Percentiles rank a stretch among this genome's conserved stretches.
Conservation (phyloP, 345 rosid species). For the Hypericum androsaemum region DNA sequence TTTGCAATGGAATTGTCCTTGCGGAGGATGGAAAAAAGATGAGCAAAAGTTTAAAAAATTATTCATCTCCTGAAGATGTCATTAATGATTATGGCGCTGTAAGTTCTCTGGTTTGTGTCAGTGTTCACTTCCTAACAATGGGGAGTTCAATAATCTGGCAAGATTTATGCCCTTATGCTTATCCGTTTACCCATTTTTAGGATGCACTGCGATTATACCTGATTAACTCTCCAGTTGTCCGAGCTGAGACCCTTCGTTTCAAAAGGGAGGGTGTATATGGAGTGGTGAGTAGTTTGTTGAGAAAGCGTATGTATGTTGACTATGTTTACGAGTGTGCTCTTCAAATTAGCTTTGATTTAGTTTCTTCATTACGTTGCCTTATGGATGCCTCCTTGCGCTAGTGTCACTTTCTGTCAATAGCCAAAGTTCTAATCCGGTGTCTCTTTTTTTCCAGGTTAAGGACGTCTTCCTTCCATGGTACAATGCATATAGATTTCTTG, state of each 20-base stretch:
- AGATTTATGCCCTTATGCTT: neutral
- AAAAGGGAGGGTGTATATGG: slow-evolving; percentile 85
- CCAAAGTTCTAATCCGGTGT: slow-evolving; percentile 2
- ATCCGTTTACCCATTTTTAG: slow-evolving; percentile 24
- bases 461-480: slow-evolving; percentile 99
- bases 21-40: slow-evolving; percentile 99
- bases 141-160: too few species aligned
- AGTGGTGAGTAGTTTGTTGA: slow-evolving; percentile 59
- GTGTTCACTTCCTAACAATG: too few species aligned
- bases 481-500: slow-evolving; percentile 95
- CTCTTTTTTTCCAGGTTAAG: slow-evolving; percentile 55
- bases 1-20: slow-evolving; percentile 96
- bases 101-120: slow-evolving; percentile 19
- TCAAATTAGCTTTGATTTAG: neutral
- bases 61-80: slow-evolving; percentile 84
- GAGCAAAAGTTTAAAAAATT: slow-evolving; percentile 81
- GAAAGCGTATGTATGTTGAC: neutral
- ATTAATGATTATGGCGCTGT: slow-evolving; percentile 94
- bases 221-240: slow-evolving; percentile 96
- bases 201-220: slow-evolving; percentile 92
- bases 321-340: neutral
- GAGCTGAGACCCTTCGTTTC: slow-evolving; percentile 90
- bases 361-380: neutral
- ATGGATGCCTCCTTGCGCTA: neutral
- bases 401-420: neutral